Evolutionary conservation across 2,329 filamentous ascomycete genomes (phyloP).

Genomic region (Hypoxylon sp.): DNA sequence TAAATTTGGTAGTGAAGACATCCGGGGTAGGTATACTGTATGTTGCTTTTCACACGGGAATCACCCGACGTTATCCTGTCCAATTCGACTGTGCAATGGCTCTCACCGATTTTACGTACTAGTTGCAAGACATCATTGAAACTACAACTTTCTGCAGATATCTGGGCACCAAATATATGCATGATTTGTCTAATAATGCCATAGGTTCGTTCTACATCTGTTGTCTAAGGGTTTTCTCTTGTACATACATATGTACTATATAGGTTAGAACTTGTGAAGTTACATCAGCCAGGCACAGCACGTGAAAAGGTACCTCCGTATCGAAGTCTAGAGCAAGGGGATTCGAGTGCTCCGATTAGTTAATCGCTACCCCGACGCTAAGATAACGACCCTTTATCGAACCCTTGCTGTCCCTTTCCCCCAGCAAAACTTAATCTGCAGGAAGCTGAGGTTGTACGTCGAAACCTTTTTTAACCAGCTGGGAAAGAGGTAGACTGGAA

Average conservation of each 20-base stretch:
- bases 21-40: neutral
- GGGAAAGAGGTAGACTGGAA: conserved; percentile 7
- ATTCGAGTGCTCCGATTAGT: conserved; percentile 28
- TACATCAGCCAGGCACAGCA: conserved; percentile 25
- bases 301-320: conserved; percentile 17
- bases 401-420: conserved; percentile 28
- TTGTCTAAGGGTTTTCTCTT: neutral
- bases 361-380: conserved; percentile 35
- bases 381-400: conserved; percentile 40
- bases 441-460: conserved; percentile 3
- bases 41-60: conserved; percentile 1
- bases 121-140: neutral
- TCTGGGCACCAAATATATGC: neutral
- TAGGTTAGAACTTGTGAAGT: conserved; percentile 3
- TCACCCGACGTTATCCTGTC: neutral
- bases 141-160: neutral
- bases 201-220: neutral
- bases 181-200: neutral
- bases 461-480: conserved; percentile 3
- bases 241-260: too few relatives aligned
- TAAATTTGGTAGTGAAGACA: neutral
- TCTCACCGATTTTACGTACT: neutral
- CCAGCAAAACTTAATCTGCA: conserved; percentile 42
- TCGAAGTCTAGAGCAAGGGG: conserved; percentile 8
- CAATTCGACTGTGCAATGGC: neutral